These are phyloP conservation scores for Cynara cardunculus DNA, from an alignment of 129 eudicot genomes.

Conservation along the genomic window DNA sequence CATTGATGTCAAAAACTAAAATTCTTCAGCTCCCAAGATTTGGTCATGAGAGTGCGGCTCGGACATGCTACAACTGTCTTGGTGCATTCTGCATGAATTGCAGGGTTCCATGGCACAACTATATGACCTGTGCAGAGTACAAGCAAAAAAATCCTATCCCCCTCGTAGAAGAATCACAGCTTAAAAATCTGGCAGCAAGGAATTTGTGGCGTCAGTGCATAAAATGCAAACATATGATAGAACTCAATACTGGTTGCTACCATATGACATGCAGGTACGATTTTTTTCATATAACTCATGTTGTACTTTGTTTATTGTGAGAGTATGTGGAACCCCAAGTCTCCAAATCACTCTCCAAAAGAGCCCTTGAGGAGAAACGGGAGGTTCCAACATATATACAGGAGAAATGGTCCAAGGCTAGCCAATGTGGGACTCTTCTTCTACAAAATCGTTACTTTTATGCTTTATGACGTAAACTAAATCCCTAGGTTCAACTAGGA, in stretches of 20 bases:
- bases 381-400: too few relatives aligned
- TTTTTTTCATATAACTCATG: neutral
- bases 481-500: neutral
- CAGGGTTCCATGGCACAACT: constrained; percentile 77
- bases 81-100: constrained; percentile 60
- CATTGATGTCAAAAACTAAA: constrained; percentile 65
- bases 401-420: too few relatives aligned
- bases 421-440: too few relatives aligned
- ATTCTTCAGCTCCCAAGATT: constrained; percentile 29
- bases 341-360: too few relatives aligned
- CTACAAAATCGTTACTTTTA: neutral
- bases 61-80: constrained; percentile 53
- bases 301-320: neutral
- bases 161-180: constrained; percentile 52
- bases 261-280: constrained; percentile 92
- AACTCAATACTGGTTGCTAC: constrained; percentile 73
- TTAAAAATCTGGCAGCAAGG: constrained; percentile 65
- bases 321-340: too few relatives aligned
- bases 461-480: neutral
- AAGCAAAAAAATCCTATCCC: constrained; percentile 39
- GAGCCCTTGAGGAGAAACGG: too few relatives aligned
- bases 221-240: constrained; percentile 86
- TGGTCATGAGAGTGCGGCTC: constrained; percentile 23
- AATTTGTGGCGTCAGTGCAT: constrained; percentile 81
- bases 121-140: constrained; percentile 48